Percentiles rank a stretch among this genome's conserved stretches.
Evolutionary conservation across 2,329 filamentous ascomycete genomes (phyloP).

Genomic region (Xylaria sp.): DNA sequence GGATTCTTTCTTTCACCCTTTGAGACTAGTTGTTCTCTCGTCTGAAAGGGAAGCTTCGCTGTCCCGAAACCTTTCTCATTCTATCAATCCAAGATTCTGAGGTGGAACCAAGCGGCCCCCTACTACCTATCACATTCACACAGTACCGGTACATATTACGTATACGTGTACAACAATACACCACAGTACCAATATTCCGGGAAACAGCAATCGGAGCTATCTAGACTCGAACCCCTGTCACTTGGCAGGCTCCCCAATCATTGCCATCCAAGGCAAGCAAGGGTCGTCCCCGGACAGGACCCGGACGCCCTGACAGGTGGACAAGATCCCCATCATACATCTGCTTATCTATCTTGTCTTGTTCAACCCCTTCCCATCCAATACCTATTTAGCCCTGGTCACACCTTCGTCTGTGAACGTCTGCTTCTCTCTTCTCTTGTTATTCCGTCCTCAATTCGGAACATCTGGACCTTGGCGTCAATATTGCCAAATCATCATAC

Average conservation of each 20-base stretch:
- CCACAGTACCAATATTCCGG: constrained; percentile 7
- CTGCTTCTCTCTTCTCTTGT: constrained; percentile 23
- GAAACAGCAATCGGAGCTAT: constrained; percentile 24
- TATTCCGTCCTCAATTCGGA: constrained; percentile 40
- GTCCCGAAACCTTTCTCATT: neutral
- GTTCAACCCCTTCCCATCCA: constrained; percentile 18
- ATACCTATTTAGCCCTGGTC: constrained; percentile 34
- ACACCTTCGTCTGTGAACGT: neutral
- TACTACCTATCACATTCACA: neutral
- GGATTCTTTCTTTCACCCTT: neutral
- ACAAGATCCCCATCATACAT: constrained; percentile 27
- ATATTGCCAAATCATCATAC: constrained; percentile 48
- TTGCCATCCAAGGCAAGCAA: constrained; percentile 4
- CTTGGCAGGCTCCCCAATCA: constrained; percentile 17
- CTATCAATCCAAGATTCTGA: too few species aligned
- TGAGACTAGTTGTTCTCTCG: neutral
- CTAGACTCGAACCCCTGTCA: constrained; percentile 6
- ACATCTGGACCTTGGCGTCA: constrained; percentile 48
- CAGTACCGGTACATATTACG: constrained; percentile 15
- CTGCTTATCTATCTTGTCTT: constrained; percentile 33
- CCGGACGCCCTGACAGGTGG: constrained; percentile 14
- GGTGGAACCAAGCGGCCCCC: constrained; percentile 1
- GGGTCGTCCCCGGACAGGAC: constrained; percentile 24
- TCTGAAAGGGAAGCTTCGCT: neutral
- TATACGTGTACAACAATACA: neutral